Base-by-base conservation (phyloP, 1,284 basidiomycete species). In the Phenoliferia sp. region DNA sequence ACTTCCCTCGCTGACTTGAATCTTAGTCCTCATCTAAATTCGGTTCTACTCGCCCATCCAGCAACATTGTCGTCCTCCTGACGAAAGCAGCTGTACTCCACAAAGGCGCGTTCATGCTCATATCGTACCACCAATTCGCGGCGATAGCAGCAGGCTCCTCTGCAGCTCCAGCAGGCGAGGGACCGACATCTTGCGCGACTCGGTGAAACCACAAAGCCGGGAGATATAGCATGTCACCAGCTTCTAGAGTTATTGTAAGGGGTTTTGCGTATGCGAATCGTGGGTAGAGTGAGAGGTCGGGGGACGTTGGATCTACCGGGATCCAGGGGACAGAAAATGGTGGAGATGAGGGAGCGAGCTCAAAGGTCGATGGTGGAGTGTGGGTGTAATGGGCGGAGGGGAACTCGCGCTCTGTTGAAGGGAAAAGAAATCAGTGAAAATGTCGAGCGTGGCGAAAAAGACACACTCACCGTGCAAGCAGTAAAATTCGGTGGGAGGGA, bases 191-290 rank as follows among this genome's bases (percentile, higher is more conserved):
- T 83, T 68, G 86, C 80, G 79, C 91, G 84, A 95, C 92, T 76
- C 89, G 85, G 78, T 95, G 93, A 87, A 89, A 95, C 93, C 93
- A 95, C 0, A 90, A 88, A 2, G 88, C 85, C 26, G 92, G 93
- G 32, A 95, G 84, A 78, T 92, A 94, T n/a, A 95, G 79, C 1
- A 88, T 87, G 71, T 94, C 88, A 2, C 93, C 92, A 22, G 84
- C 83, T 9, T 80, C 73, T 6, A 95, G 77, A 0, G 84, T 85
- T 29, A 94, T 83, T 5, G 83, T 80, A 55, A 92, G 83, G 0
- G 90, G 87, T 63, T 85, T 84, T 0, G 87, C 84, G 35, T 83
- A 83, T 7, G 59, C 48, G 62, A 67, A 75, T 3, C 74, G 72
- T 2, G 76, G 74, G 58, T 64, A 70, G 15, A 5, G 12, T 0